Evolutionary conservation across 441 rosid species (phyloP).

Genomic region (Adansonia madagascariensis): DNA sequence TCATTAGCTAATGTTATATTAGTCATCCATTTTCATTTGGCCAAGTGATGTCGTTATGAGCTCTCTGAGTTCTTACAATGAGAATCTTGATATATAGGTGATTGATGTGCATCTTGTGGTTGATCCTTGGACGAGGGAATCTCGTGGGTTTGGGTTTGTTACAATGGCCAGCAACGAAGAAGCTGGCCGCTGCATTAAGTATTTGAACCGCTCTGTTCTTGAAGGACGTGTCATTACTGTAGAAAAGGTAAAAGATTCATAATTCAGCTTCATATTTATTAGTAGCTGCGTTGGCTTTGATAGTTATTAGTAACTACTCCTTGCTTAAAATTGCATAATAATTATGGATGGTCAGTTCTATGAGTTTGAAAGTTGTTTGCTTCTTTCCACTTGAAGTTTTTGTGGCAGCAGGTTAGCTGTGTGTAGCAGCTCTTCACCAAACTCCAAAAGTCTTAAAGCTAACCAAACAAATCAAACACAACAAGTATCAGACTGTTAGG

Average conservation of each 20-base stretch:
- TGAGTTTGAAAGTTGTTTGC: slow-evolving; percentile 66
- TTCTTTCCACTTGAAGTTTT: slow-evolving; percentile 81
- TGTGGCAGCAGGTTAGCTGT: slow-evolving; percentile 95
- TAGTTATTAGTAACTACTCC: not conserved
- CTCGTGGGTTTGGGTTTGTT: slow-evolving; percentile 92
- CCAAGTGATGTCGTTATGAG: not conserved
- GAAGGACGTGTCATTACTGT: slow-evolving; percentile 84
- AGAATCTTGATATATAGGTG: slow-evolving; percentile 49
- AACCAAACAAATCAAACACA: slow-evolving; percentile 69
- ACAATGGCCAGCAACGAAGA: slow-evolving; percentile 64
- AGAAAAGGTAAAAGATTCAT: slow-evolving; percentile 67
- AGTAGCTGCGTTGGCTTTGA: not conserved
- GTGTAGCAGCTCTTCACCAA: slow-evolving; percentile 86
- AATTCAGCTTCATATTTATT: not conserved
- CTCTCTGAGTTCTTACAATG: slow-evolving; percentile 3
- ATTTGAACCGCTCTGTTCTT: slow-evolving; percentile 71
- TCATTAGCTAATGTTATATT: not conserved
- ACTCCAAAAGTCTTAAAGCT: slow-evolving; percentile 62
- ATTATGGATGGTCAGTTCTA: slow-evolving; percentile 35
- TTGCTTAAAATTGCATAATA: slow-evolving; percentile 2
- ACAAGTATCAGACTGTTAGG: slow-evolving; percentile 69
- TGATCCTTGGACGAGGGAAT: slow-evolving; percentile 91
- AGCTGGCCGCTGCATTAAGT: slow-evolving; percentile 76
- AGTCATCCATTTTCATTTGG: not conserved
- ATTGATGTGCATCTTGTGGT: slow-evolving; percentile 84